Base-by-base conservation (phyloP, 2,329 filamentous ascomycete genomes). In the Fusarium protoensiforme region DNA sequence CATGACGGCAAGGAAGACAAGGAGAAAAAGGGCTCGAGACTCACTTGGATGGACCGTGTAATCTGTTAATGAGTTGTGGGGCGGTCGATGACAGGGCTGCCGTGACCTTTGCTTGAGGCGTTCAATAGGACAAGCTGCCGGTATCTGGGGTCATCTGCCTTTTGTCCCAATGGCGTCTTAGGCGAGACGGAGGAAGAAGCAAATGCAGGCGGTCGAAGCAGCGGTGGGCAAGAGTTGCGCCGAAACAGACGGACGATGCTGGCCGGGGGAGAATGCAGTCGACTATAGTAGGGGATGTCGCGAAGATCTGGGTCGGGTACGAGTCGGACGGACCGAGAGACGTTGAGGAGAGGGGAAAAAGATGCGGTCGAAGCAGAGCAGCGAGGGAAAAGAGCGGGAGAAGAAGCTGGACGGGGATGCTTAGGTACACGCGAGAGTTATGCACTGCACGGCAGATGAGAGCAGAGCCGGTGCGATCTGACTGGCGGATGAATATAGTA, bases 51-150 rank as follows among this genome's bases (percentile, higher is more conserved):
- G 68, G 70, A 77, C 65, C 74, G 67, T 73, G 69, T 66, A 70
- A 68, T 71, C 66, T 70, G 71, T 67, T 71, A 77, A 75, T 77
- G 73, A 73, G 68, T 56, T 62, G 77, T 77, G 77, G 77, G 71
- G 75, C 75, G 61, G 58, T 29, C 64, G 64, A 68, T 74, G 74
- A 75, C 76, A 77, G 73, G 76, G 75, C 74, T 75, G 72, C 68
- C 68, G 74, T 77, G 72, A 73, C 65, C 61, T 48, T 74, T 75
- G 65, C 51, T 68, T 64, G 61, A 65, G 75, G 68, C 74, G 72
- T 70, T 78, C 72, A 76, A 75, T 73, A 69, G 68, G 71, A 69
- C 71, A 22, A 70, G 69, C 65, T 63, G 60, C 68, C 60, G 58
- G 72, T 71, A 71, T 75, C 69, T 69, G 70, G 66, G 69, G 71